A percentile compares a stretch with the other conserved stretches of the same genome.
phyloP scores from a whole-genome alignment of 208 protist genomes.

The Herpetomonas muscarum region DNA sequence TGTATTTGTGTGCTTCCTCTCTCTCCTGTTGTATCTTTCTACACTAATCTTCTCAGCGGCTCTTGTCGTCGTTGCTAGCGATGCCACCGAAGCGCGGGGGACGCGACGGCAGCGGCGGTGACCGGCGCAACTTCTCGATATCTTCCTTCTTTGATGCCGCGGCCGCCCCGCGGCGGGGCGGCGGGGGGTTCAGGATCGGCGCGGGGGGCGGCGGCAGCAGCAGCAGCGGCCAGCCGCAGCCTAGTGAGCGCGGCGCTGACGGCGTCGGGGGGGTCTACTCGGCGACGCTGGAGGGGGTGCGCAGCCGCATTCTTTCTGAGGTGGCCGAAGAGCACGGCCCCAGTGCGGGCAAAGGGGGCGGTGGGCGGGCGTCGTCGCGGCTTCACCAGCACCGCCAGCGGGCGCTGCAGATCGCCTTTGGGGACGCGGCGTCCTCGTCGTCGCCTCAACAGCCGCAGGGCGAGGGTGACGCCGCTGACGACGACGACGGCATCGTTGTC shows the following conservation, averaged over 20 bases:
- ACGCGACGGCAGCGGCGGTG: not conserved
- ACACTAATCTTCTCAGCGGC: no score
- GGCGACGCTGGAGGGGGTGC: constrained; percentile 34
- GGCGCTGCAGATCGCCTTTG: constrained; percentile 65
- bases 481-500: constrained; percentile 57
- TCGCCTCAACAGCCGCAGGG: not conserved
- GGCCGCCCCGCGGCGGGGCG: constrained; percentile 7
- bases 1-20: no score
- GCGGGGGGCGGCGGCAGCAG: constrained; percentile 4
- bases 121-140: constrained; percentile 24
- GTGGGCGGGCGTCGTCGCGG: constrained; percentile 5
- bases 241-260: not conserved
- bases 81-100: constrained; percentile 18
- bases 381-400: constrained; percentile 59
- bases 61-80: not conserved
- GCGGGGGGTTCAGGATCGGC: constrained; percentile 10
- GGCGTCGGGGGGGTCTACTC: constrained; percentile 12
- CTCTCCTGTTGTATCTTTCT: no score
- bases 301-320: constrained; percentile 47
- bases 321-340: constrained; percentile 26
- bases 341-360: constrained; percentile 8
- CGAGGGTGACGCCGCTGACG: constrained; percentile 5
- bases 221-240: not conserved
- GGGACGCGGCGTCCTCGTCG: constrained; percentile 7
- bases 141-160: constrained; percentile 45